These are phyloP conservation scores for Zygoascus tannicola DNA, from an alignment of 805 yeast species.

Conservation along the genomic window DNA sequence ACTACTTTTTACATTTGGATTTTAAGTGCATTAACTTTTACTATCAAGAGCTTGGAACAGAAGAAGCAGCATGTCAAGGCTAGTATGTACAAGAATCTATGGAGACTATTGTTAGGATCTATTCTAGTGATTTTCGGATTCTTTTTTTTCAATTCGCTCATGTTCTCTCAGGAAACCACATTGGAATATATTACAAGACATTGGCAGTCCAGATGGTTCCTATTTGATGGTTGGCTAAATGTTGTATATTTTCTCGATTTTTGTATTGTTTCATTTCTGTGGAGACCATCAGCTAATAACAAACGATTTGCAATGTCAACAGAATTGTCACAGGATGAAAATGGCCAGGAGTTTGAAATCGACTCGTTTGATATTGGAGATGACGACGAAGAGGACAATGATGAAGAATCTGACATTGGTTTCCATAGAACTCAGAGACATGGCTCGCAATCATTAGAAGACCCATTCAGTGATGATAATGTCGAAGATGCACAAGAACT, in stretches of 20 bases:
- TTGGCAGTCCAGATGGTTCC: constrained; percentile 87
- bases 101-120: constrained; percentile 65
- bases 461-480: constrained; percentile 1
- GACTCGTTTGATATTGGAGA: constrained; percentile 40
- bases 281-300: constrained; percentile 97
- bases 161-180: constrained; percentile 63
- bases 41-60: constrained; percentile 62
- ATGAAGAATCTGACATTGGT: too few species aligned
- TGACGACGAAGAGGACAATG: constrained; percentile 28
- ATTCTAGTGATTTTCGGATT: constrained; percentile 64
- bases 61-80: constrained; percentile 91
- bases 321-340: constrained; percentile 71
- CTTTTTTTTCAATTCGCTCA: constrained; percentile 56
- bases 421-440: neutral
- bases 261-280: constrained; percentile 73
- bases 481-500: neutral
- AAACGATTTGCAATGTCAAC: constrained; percentile 90
- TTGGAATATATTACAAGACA: constrained; percentile 72
- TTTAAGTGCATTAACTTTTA: constrained; percentile 60
- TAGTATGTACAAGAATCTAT: constrained; percentile 70
- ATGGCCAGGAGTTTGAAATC: constrained; percentile 56
- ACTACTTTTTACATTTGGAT: constrained; percentile 67
- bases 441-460: neutral
- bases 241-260: constrained; percentile 78
- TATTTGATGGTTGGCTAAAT: constrained; percentile 92